phyloP scores from a whole-genome alignment of 306 rosid species.

The Rubus parviflorus region DNA sequence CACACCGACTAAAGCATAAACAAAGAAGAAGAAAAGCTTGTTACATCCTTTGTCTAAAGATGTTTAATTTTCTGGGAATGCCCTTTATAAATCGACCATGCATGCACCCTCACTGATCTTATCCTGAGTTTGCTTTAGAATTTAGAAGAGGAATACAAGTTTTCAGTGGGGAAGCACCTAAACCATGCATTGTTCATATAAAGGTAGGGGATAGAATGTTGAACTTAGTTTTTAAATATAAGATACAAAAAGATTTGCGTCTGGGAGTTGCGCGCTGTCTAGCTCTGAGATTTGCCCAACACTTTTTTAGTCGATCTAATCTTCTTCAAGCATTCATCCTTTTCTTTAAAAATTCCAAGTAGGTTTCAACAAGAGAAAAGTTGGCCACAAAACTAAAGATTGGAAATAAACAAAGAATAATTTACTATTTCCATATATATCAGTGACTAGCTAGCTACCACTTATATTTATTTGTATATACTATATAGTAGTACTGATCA shows the following conservation, averaged over 20 bases:
- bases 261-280: constrained; percentile 41
- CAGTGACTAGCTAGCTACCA: constrained; percentile 24
- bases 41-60: background rate
- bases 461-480: constrained; percentile 19
- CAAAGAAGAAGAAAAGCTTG: background rate
- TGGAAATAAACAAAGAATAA: constrained; percentile 16
- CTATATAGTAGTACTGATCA: constrained; percentile 2
- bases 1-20: background rate
- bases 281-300: constrained; percentile 48
- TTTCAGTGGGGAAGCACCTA: constrained; percentile 61
- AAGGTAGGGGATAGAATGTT: constrained; percentile 18
- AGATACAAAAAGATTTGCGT: constrained; percentile 32
- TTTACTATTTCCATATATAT: constrained; percentile 13
- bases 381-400: constrained; percentile 20
- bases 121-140: constrained; percentile 44
- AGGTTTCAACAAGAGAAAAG: constrained; percentile 34
- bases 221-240: constrained; percentile 18
- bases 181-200: constrained; percentile 15
- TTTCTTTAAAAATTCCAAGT: constrained; percentile 35
- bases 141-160: constrained; percentile 29
- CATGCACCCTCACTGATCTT: constrained; percentile 22
- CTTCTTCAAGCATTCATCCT: constrained; percentile 28
- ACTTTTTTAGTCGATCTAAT: constrained; percentile 43
- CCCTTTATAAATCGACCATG: constrained; percentile 24
- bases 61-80: constrained; percentile 20